Conservation (phyloP, 2,329 filamentous ascomycete genomes). For the Parastagonospora nodorum region DNA sequence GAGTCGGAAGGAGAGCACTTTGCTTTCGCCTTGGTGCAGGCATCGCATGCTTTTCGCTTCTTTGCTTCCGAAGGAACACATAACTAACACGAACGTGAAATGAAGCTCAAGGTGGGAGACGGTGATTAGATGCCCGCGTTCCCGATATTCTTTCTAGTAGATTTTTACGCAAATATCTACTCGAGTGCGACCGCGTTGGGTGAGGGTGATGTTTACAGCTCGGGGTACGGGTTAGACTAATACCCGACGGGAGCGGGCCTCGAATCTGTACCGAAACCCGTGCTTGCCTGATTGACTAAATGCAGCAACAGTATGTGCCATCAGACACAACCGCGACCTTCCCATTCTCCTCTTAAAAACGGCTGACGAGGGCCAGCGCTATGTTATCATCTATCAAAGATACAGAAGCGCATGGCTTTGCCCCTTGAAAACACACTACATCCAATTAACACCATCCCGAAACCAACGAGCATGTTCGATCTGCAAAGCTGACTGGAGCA, state of each 20-base stretch:
- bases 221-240: not conserved
- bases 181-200: not conserved
- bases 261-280: conserved; percentile 1
- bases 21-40: conserved; percentile 28
- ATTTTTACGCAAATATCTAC: not conserved
- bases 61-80: conserved; percentile 4
- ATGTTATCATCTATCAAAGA: too few species aligned
- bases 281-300: not conserved
- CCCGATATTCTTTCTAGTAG: not conserved
- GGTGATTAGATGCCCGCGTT: not conserved
- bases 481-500: too few species aligned
- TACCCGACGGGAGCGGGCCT: not conserved
- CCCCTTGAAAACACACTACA: too few species aligned
- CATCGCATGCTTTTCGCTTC: conserved; percentile 28
- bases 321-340: too few species aligned
- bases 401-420: too few species aligned
- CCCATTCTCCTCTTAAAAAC: too few species aligned
- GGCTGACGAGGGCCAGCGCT: too few species aligned
- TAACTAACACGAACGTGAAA: not conserved
- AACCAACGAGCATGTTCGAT: too few species aligned
- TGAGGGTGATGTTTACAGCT: not conserved
- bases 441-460: too few species aligned
- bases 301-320: not conserved
- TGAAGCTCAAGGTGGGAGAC: not conserved
- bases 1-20: conserved; percentile 26